These are phyloP conservation scores for Pythium vanterpoolii DNA, from an alignment of 352 stramenopile species.

Conservation along the genomic window DNA sequence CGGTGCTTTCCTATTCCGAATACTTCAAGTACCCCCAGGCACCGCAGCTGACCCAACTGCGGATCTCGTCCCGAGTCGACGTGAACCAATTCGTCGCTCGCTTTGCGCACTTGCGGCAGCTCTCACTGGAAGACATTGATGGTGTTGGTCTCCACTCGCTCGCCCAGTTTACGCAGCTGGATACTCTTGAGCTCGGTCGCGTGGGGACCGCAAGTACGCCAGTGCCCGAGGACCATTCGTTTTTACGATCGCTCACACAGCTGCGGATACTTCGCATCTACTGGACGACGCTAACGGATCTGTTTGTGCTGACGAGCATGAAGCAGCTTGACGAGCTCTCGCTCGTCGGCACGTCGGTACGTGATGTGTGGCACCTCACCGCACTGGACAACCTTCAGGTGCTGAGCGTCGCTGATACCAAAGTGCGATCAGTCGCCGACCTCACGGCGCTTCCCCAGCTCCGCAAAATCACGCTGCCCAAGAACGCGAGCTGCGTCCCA, in stretches of 20 bases:
- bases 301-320: constrained; percentile 17
- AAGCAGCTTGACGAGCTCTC: constrained; percentile 18
- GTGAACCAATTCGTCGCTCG: constrained; percentile 15
- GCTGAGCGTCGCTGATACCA: constrained; percentile 18
- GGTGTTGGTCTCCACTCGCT: constrained; percentile 17
- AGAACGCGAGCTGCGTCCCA: constrained; percentile 19
- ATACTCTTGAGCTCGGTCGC: constrained; percentile 23
- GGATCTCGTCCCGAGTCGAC: constrained; percentile 16
- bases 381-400: constrained; percentile 4
- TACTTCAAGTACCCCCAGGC: constrained; percentile 28
- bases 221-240: constrained; percentile 21
- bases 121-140: constrained; percentile 26
- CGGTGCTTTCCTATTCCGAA: constrained; percentile 27
- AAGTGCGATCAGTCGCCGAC: constrained; percentile 13
- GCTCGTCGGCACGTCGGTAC: constrained; percentile 16
- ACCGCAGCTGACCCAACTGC: constrained; percentile 9
- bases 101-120: constrained; percentile 12
- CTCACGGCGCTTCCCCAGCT: constrained; percentile 9
- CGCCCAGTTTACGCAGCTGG: constrained; percentile 23
- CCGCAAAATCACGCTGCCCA: constrained; percentile 16
- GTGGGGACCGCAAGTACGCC: background rate
- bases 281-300: constrained; percentile 17
- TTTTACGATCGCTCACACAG: constrained; percentile 21
- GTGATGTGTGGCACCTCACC: constrained; percentile 17
- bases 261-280: constrained; percentile 14